Evolutionary conservation across 192 early-diverging fungal genomes (phyloP).

Genomic region (Entophlyctis helioformis): DNA sequence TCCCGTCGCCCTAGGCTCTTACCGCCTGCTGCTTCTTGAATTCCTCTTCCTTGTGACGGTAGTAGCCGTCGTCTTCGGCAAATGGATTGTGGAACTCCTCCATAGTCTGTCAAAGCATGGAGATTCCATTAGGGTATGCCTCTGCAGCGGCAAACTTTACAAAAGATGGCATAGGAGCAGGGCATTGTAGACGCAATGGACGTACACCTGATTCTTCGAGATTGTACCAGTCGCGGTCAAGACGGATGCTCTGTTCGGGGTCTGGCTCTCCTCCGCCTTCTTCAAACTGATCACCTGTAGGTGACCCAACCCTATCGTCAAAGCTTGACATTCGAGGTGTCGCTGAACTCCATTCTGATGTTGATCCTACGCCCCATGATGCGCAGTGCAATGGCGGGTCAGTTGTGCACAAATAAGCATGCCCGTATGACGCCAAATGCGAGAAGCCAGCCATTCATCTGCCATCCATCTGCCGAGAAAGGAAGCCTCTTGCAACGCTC

Average conservation of each 20-base stretch:
- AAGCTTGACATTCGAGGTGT: constrained; percentile 9
- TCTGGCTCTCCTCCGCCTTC: constrained; percentile 75
- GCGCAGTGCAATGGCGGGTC: not conserved
- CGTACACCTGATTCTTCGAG: constrained; percentile 62
- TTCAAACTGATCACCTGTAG: constrained; percentile 31
- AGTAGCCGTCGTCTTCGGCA: constrained; percentile 70
- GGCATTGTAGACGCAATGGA: not conserved
- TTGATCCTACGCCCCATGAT: constrained; percentile 2
- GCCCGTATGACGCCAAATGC: too few relatives aligned
- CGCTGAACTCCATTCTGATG: constrained; percentile 7
- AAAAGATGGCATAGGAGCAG: not conserved
- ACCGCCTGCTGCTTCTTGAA: constrained; percentile 61
- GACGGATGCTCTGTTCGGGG: too few relatives aligned
- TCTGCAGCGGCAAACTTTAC: not conserved
- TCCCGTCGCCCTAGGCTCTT: too few relatives aligned
- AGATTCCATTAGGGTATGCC: not conserved
- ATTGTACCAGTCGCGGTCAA: constrained; percentile 95
- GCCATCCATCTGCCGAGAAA: too few relatives aligned
- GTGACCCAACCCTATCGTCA: constrained; percentile 24
- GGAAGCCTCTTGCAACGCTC: too few relatives aligned
- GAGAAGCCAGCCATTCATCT: too few relatives aligned
- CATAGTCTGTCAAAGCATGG: constrained; percentile 35
- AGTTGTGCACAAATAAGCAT: constrained; percentile 5
- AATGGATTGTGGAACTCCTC: constrained; percentile 76
- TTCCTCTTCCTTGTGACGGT: constrained; percentile 75